Percentiles rank a stretch among this genome's conserved stretches.
phyloP scores from a whole-genome alignment of 371 early-diverging fungal genomes.

The Batkoa obscura region DNA sequence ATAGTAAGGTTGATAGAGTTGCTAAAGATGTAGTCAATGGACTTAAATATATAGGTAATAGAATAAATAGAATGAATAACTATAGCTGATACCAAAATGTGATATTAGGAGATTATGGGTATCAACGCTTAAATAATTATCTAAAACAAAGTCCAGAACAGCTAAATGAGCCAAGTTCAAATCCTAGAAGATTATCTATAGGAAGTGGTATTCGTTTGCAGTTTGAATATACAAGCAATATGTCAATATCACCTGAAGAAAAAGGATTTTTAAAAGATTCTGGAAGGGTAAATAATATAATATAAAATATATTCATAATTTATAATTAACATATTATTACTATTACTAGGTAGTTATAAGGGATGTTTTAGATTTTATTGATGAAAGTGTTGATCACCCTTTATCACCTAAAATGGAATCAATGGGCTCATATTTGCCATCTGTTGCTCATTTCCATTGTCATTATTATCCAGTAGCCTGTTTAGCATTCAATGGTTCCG shows the following conservation, averaged over 20 bases:
- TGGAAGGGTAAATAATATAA: background rate
- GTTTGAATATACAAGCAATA: background rate
- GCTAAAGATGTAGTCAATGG: constrained; percentile 52
- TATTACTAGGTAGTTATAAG: constrained; percentile 36
- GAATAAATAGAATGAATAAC: background rate
- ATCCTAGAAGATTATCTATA: background rate
- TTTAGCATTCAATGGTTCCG: constrained; percentile 39
- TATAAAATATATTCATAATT: background rate
- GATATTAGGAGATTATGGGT: constrained; percentile 3
- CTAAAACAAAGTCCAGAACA: background rate
- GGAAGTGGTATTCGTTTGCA: background rate
- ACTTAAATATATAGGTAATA: constrained; percentile 37
- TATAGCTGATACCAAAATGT: too few species aligned
- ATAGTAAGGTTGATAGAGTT: constrained; percentile 14
- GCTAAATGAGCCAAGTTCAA: background rate
- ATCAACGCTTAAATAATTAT: constrained; percentile 3
- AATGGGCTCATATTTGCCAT: constrained; percentile 15
- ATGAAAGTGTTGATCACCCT: constrained; percentile 6
- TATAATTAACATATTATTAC: too few species aligned
- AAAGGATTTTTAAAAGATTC: background rate
- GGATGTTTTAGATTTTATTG: constrained; percentile 18
- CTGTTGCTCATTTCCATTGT: constrained; percentile 49
- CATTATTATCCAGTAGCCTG: constrained; percentile 50
- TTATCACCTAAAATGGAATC: background rate
- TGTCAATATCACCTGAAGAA: background rate